These are phyloP conservation scores for Arthrobotrys entomopaga DNA, from an alignment of 2,329 filamentous ascomycete genomes.

Conservation along the genomic window DNA sequence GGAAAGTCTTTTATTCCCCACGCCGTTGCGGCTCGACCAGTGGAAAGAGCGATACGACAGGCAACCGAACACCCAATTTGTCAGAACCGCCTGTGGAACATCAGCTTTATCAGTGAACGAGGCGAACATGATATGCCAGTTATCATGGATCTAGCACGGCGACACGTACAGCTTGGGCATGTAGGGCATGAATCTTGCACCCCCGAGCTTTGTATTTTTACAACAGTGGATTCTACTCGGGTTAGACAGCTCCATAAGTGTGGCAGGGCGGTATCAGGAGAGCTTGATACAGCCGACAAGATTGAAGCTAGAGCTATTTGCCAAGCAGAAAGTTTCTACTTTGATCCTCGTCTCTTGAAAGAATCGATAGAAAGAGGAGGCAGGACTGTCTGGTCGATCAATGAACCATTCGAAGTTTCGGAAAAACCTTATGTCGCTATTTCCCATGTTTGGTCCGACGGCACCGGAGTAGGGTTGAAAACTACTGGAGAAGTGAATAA, in stretches of 20 bases:
- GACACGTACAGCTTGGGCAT: conserved; percentile 12
- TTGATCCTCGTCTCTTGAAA: conserved; percentile 20
- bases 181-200: conserved; percentile 23
- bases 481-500: conserved; percentile 57
- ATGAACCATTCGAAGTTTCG: neutral
- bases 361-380: conserved; percentile 5
- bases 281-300: too few relatives aligned
- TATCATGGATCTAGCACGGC: conserved; percentile 4
- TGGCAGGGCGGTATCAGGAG: neutral
- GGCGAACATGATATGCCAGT: conserved; percentile 13
- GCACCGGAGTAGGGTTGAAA: conserved; percentile 58
- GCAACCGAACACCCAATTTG: conserved; percentile 2
- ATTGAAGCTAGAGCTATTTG: neutral
- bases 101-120: conserved; percentile 6
- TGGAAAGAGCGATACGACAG: neutral
- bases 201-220: conserved; percentile 7
- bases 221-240: conserved; percentile 12
- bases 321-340: neutral
- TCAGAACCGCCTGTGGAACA: conserved; percentile 17
- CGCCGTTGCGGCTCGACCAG: neutral
- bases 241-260: conserved; percentile 26
- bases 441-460: conserved; percentile 60
- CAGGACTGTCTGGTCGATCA: conserved; percentile 18
- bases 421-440: conserved; percentile 57
- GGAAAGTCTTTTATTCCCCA: neutral